phyloP scores from a whole-genome alignment of 306 rosid genomes.

The Macrotyloma uniflorum region DNA sequence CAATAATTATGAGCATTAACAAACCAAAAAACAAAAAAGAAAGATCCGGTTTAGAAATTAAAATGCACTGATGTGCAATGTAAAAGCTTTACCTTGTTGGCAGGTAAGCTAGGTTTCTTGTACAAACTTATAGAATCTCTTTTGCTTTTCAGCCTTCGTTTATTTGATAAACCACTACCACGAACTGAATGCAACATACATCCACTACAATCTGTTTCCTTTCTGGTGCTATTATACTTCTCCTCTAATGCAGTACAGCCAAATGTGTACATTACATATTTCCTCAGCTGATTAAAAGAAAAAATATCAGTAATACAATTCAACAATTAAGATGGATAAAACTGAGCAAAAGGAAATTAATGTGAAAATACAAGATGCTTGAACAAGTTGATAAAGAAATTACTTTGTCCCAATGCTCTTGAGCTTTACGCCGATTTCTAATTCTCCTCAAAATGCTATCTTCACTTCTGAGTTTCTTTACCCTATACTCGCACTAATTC shows the following conservation, averaged over 20 bases:
- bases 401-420: conserved; percentile 89
- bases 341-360: conserved; percentile 25
- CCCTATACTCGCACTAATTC: conserved; percentile 77
- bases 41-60: not conserved
- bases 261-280: conserved; percentile 87
- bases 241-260: conserved; percentile 60
- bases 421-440: conserved; percentile 81
- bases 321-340: conserved; percentile 23
- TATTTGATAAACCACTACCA: conserved; percentile 54
- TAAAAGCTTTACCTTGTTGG: conserved; percentile 56
- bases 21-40: not conserved
- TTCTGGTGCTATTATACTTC: conserved; percentile 30
- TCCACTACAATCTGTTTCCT: conserved; percentile 54
- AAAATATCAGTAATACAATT: conserved; percentile 36
- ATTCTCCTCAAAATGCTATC: conserved; percentile 67
- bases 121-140: conserved; percentile 43
- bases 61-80: conserved; percentile 8
- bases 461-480: conserved; percentile 83
- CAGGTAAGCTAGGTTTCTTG: conserved; percentile 51
- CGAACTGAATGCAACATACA: conserved; percentile 46
- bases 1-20: not conserved
- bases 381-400: conserved; percentile 36
- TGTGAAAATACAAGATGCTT: conserved; percentile 11
- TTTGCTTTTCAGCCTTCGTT: conserved; percentile 52
- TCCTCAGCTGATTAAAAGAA: conserved; percentile 73